Evolutionary conservation across 2,329 filamentous ascomycete species (phyloP).

Genomic region (Aspergillus ochraceus): DNA sequence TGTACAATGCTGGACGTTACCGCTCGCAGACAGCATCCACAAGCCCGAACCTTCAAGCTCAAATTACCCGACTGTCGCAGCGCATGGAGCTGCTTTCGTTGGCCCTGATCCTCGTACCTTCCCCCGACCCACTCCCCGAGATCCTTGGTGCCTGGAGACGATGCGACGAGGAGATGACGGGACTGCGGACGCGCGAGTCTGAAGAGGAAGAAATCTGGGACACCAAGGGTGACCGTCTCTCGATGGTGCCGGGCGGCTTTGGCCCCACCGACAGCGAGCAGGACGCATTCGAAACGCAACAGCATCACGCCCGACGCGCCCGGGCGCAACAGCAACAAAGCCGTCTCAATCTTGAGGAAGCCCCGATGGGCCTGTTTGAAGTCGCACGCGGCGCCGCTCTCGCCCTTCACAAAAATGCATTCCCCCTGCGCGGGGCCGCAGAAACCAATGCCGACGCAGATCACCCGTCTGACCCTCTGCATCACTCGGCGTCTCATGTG

Average conservation of each 20-base stretch:
- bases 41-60: constrained; percentile 35
- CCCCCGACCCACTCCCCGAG: constrained; percentile 56
- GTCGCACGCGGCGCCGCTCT: constrained; percentile 52
- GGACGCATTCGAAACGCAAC: constrained; percentile 46
- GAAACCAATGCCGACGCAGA: constrained; percentile 6
- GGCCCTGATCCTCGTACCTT: constrained; percentile 60
- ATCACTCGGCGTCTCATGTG: constrained; percentile 4
- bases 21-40: constrained; percentile 35
- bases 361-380: constrained; percentile 54
- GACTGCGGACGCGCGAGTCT: constrained; percentile 54
- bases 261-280: constrained; percentile 45
- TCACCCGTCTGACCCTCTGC: neutral
- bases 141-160: constrained; percentile 63
- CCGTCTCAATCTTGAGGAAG: constrained; percentile 40
- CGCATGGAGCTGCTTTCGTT: constrained; percentile 65
- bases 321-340: constrained; percentile 27
- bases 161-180: constrained; percentile 61
- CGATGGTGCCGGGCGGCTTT: constrained; percentile 45
- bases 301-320: constrained; percentile 38
- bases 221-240: constrained; percentile 50
- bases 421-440: constrained; percentile 38
- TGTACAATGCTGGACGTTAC: constrained; percentile 61
- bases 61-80: constrained; percentile 60
- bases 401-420: constrained; percentile 50
- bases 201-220: constrained; percentile 61